phyloP scores from a whole-genome alignment of 78 protist genomes.

The Dictyostelium discoideum region DNA sequence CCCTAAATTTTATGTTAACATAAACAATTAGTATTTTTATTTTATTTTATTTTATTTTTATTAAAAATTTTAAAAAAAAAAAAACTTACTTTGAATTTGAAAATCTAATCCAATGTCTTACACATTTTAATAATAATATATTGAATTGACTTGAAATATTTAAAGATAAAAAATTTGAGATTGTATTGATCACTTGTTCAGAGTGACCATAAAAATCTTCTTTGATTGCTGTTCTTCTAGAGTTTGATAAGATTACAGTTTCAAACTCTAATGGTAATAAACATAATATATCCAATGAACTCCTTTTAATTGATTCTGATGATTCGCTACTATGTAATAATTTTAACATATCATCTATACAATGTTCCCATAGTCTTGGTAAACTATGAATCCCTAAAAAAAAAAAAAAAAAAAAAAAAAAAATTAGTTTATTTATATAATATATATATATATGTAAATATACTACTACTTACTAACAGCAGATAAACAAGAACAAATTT shows the following conservation, averaged over 20 bases:
- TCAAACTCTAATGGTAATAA: slow-evolving; percentile 69
- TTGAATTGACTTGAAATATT: slow-evolving; percentile 5
- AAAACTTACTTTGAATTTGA: slow-evolving; percentile 53
- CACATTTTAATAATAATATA: slow-evolving; percentile 31
- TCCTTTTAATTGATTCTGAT: neutral
- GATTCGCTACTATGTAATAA: slow-evolving; percentile 18
- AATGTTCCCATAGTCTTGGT: slow-evolving; percentile 60
- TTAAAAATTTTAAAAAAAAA: neutral
- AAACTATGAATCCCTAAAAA: slow-evolving; percentile 23
- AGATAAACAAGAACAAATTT: slow-evolving; percentile 45
- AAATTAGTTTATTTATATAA: no score
- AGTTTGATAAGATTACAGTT: slow-evolving; percentile 39
- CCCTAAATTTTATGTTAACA: neutral
- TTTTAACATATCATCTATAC: slow-evolving; percentile 10
- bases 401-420: neutral
- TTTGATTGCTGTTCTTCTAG: slow-evolving; percentile 35
- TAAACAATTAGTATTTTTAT: neutral
- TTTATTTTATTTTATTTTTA: neutral
- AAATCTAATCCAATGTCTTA: slow-evolving; percentile 46
- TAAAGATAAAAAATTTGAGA: neutral
- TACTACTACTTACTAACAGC: slow-evolving; percentile 25
- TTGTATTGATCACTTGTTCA: slow-evolving; percentile 1
- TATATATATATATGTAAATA: no score
- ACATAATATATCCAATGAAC: slow-evolving; percentile 33
- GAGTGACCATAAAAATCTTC: neutral